Conservation (phyloP, 148 eudicot species). For the Pharnaceum exiguum region DNA sequence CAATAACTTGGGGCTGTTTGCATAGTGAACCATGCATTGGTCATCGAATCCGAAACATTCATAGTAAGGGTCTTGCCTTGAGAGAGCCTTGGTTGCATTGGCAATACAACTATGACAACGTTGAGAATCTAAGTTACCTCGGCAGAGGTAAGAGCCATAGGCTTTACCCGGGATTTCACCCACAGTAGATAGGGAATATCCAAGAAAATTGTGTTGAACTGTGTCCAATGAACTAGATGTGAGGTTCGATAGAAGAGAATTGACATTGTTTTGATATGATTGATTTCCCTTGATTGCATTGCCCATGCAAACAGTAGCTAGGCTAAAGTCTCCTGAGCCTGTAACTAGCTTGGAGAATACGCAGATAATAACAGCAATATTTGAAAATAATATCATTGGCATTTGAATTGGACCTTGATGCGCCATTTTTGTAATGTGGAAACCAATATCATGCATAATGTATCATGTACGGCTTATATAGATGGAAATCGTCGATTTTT, state of each 20-base stretch:
- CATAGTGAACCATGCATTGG: constrained; percentile 7
- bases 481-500: too few species aligned
- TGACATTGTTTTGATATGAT: constrained; percentile 3
- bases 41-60: neutral
- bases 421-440: too few species aligned
- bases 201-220: too few species aligned
- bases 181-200: neutral
- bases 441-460: too few species aligned
- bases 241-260: constrained; percentile 8
- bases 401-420: neutral
- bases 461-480: too few species aligned
- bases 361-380: neutral
- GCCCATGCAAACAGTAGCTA: neutral
- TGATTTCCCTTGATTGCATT: neutral
- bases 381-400: too few species aligned
- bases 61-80: neutral
- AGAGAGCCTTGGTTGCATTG: constrained; percentile 2
- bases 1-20: neutral
- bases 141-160: constrained; percentile 23
- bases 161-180: constrained; percentile 1
- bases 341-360: neutral
- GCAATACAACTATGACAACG: constrained; percentile 1
- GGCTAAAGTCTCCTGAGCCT: too few species aligned
- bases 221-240: constrained; percentile 1
- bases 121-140: constrained; percentile 2